phyloP scores from a whole-genome alignment of 495 filamentous ascomycete species.

The Penicillium samsonianum region DNA sequence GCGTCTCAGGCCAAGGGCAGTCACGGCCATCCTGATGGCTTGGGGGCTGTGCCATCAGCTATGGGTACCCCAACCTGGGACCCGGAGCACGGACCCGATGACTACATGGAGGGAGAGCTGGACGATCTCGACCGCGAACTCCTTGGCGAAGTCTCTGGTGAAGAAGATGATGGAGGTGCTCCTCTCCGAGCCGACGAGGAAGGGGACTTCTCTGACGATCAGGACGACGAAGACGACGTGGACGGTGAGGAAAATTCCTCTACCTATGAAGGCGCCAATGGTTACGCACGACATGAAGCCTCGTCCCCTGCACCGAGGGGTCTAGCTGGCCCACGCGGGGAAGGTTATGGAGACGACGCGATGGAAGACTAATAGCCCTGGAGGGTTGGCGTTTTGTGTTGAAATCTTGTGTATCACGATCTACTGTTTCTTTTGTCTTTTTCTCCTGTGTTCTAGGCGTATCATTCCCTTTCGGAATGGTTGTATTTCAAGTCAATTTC shows the following conservation, averaged over 20 bases:
- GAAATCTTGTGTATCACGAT: conserved; percentile 12
- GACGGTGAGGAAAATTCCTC: conserved; percentile 48
- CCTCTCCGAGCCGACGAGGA: conserved; percentile 27
- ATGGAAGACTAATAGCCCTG: conserved; percentile 40
- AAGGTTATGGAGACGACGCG: conserved; percentile 32
- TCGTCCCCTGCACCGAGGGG: conserved; percentile 33
- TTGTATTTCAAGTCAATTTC: conserved; percentile 2
- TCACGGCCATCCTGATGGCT: conserved; percentile 30
- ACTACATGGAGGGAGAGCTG: conserved; percentile 45
- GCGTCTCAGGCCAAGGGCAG: conserved; percentile 36
- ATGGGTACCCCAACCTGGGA: conserved; percentile 29
- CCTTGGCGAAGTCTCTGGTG: conserved; percentile 50
- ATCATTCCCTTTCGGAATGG: conserved; percentile 3
- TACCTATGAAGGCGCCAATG: conserved; percentile 43
- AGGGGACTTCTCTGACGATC: conserved; percentile 32
- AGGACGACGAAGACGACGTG: conserved; percentile 34
- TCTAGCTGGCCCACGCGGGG: conserved; percentile 20
- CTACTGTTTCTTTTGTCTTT: conserved; percentile 10
- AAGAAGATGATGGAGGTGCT: conserved; percentile 35
- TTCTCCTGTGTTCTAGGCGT: neutral
- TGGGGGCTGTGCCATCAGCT: conserved; percentile 16
- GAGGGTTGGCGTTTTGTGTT: conserved; percentile 13
- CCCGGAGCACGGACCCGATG: conserved; percentile 26
- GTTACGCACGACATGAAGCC: conserved; percentile 42
- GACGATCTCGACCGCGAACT: conserved; percentile 56